Evolutionary conservation across 768 basidiomycete species (phyloP).

Genomic region (Phaffia australis): DNA sequence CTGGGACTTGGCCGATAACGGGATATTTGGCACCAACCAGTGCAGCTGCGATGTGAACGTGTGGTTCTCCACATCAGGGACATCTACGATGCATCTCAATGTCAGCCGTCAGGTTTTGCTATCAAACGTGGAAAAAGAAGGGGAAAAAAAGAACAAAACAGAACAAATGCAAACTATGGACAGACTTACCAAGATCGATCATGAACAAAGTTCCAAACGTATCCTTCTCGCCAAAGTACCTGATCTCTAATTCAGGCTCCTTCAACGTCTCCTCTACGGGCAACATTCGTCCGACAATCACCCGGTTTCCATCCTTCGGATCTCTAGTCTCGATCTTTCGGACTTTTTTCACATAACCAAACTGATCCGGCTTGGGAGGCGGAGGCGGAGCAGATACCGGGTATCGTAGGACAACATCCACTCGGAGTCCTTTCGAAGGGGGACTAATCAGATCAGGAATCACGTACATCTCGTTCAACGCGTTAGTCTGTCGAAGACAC

Average conservation of each 20-base stretch:
- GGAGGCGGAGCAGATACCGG: slow-evolving; percentile 13
- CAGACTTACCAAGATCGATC: slow-evolving; percentile 64
- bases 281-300: slow-evolving; percentile 8
- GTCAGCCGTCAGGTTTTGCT: slow-evolving; percentile 12
- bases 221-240: slow-evolving; percentile 67
- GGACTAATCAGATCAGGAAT: slow-evolving; percentile 58
- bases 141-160: not conserved
- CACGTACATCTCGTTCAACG: slow-evolving; percentile 79
- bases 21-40: slow-evolving; percentile 82
- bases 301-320: slow-evolving; percentile 3
- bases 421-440: not conserved
- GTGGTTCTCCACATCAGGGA: slow-evolving; percentile 59
- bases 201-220: slow-evolving; percentile 77
- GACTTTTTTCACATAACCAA: slow-evolving; percentile 16
- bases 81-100: slow-evolving; percentile 45
- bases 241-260: slow-evolving; percentile 38
- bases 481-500: slow-evolving; percentile 60
- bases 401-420: slow-evolving; percentile 19
- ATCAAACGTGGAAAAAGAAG: not conserved
- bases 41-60: slow-evolving; percentile 67
- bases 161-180: not conserved
- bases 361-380: slow-evolving; percentile 11
- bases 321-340: slow-evolving; percentile 1
- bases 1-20: slow-evolving; percentile 49
- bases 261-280: slow-evolving; percentile 14